Evolutionary conservation across 192 early-diverging fungal species (phyloP), one percentile per base, ranked within the genome.

Genomic region (Entomortierella lignicola): DNA sequence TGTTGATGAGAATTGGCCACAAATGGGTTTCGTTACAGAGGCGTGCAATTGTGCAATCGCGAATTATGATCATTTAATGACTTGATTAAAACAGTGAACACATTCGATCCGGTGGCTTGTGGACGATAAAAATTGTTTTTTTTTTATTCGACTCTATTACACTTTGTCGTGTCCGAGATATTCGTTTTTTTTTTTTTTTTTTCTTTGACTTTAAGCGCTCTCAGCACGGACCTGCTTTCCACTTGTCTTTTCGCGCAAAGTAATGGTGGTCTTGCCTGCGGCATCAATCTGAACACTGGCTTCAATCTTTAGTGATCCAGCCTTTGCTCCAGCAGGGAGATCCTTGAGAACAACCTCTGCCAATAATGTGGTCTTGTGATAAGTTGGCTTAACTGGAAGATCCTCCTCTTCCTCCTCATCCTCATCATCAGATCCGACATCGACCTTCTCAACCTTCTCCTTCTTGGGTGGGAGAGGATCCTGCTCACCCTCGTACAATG

Each of bases 401-500:
- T 88, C 87, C 41, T 87, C 80, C 41, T 90, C 86, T 18, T 87
- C 89, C 4, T 82, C 87, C 12, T 89, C 87, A 4, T 86, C 85
- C 25, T 84, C 77, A 30, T 86, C 75, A 56, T 83, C 85, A 15
- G 82, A 79, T 52, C 85, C 83, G 31, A 69, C 55, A 43, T 81
- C 63, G 41, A 83, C 51, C 61, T 86, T 84, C 48, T 82, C 83
- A 37, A 82, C 84, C 61, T 82, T 80, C 80, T 83, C 83, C 57
- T 83, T 77, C 63, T 87, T 75, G 23, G 58, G 63, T 31, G 71
- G 74, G 26, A 63, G 72, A 20, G 73, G 51, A 42, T 80, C 83
- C 13, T 83, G 82, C 69, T 96, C 93, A 67, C 93, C 93, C 87
- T 99, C 94, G 74, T 90, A 91, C 27, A 98, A 83, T 23, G 93